A percentile compares a stretch with the other conserved stretches of the same genome.
These are phyloP conservation scores for Erigeron philadelphicus DNA, from an alignment of 140 eudicot genomes.

Conservation along the genomic window DNA sequence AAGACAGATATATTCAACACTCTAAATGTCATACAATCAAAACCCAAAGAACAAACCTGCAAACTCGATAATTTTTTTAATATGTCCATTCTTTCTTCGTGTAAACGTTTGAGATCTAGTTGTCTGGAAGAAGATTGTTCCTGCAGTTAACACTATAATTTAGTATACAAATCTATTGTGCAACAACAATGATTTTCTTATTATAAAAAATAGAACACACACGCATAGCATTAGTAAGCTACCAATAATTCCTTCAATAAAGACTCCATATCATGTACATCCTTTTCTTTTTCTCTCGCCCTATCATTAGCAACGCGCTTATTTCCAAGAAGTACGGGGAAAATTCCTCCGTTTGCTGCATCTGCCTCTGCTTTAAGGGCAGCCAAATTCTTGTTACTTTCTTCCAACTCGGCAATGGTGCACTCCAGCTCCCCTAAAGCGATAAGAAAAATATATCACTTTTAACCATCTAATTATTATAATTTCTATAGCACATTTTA, in stretches of 20 bases:
- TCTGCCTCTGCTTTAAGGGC: slow-evolving; percentile 67
- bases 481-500: not conserved
- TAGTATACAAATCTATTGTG: slow-evolving; percentile 9
- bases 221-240: not conserved
- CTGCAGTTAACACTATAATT: slow-evolving; percentile 34
- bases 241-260: slow-evolving; percentile 72
- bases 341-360: slow-evolving; percentile 58
- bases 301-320: slow-evolving; percentile 58
- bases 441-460: not conserved
- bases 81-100: slow-evolving; percentile 61
- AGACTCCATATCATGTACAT: slow-evolving; percentile 81
- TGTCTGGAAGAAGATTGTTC: slow-evolving; percentile 70
- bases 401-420: slow-evolving; percentile 61
- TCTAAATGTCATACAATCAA: slow-evolving; percentile 1
- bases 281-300: slow-evolving; percentile 62
- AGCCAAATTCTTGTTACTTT: slow-evolving; percentile 63
- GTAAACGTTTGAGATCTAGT: slow-evolving; percentile 59
- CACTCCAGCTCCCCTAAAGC: slow-evolving; percentile 67
- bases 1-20: not conserved
- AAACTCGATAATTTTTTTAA: slow-evolving; percentile 56
- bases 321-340: slow-evolving; percentile 66
- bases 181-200: slow-evolving; percentile 1
- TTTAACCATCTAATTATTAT: not conserved
- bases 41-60: slow-evolving; percentile 46
- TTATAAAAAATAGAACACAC: not conserved